Conservation (phyloP, 768 basidiomycete genomes). For the Boletus rubroflammeus region DNA sequence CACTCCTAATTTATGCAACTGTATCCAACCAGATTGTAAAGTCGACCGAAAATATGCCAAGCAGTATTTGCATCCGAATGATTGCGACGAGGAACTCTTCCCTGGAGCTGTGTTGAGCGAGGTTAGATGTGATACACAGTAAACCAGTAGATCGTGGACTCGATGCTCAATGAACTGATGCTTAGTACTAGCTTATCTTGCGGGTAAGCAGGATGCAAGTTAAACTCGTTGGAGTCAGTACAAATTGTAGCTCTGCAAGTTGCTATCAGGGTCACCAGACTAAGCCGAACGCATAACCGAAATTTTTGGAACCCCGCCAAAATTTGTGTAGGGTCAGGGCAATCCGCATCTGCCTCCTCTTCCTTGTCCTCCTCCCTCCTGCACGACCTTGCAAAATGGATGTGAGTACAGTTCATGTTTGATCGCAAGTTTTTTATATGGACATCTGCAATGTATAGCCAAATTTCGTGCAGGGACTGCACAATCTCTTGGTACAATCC, state of each 20-base stretch:
- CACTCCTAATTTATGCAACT: background rate
- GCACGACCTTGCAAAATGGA: slow-evolving; percentile 27
- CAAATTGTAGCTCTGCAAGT: too few relatives aligned
- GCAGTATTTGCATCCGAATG: too few relatives aligned
- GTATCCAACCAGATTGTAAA: background rate
- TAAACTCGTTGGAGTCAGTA: background rate
- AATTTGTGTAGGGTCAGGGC: slow-evolving; percentile 38
- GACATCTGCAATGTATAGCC: slow-evolving; percentile 39
- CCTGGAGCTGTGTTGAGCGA: background rate
- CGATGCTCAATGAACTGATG: too few relatives aligned
- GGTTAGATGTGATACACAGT: background rate
- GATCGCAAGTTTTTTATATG: background rate
- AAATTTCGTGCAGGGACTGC: slow-evolving; percentile 74
- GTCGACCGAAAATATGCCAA: background rate
- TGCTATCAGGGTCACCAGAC: too few relatives aligned
- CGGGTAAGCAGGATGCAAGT: background rate
- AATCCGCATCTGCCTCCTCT: slow-evolving; percentile 27
- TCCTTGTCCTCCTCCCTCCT: slow-evolving; percentile 28
- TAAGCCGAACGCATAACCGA: slow-evolving; percentile 3
- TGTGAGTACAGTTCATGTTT: slow-evolving; percentile 17
- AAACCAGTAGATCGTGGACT: too few relatives aligned
- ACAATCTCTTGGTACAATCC: slow-evolving; percentile 81
- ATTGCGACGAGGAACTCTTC: background rate
- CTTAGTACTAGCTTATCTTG: background rate
- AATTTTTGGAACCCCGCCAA: slow-evolving; percentile 54